Evolutionary conservation across 768 basidiomycete genomes (phyloP), one percentile per base, ranked within the genome.

Genomic region (Pisolithus sp.): DNA sequence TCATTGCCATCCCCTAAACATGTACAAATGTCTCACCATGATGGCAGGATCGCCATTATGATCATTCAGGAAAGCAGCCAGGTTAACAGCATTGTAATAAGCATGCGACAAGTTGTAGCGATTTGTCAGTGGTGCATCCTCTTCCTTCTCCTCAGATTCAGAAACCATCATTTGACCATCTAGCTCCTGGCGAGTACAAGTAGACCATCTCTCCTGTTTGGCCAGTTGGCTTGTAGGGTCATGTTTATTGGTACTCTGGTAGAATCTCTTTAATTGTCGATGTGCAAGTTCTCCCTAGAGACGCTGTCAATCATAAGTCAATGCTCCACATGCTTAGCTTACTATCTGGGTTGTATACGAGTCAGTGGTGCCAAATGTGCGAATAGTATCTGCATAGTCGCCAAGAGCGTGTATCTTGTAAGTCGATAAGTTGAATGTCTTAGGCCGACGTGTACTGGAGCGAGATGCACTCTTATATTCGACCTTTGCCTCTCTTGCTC

Each of bases 391-490:
- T 0, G 39, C 48, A 39, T 73, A 73, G 44, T 76, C 62, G 0
- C 69, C 71, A 0, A 75, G 54, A 0, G 64, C 55, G 51, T 74
- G 74, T 0, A 66, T 3, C 50, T 75, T 76, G 48, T 64, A 66
- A 0, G 66, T 72, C 0, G 26, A 9, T 2, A 74, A 45, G 47
- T 67, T 75, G 50, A 73, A 68, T 0, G 21, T 36, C 36, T 56
- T 62, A 1, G n/a, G 0, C 45, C 28, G 2, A 49, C 5, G 17
- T 7, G 34, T 7, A 3, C 31, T 12, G 1, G 20, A 37, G 2
- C 5, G 0, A 15, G 17, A 18, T 34, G 20, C 8, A 36, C 28
- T 40, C 8, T 5, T 36, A 9, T n/a, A 7, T 2, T 28, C 4
- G 9, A 7, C 10, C n/a, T 7, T 31, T 2, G 21, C 21, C 50